Evolutionary conservation across 306 rosid genomes (phyloP).

Genomic region (Cicer chorassanicum): DNA sequence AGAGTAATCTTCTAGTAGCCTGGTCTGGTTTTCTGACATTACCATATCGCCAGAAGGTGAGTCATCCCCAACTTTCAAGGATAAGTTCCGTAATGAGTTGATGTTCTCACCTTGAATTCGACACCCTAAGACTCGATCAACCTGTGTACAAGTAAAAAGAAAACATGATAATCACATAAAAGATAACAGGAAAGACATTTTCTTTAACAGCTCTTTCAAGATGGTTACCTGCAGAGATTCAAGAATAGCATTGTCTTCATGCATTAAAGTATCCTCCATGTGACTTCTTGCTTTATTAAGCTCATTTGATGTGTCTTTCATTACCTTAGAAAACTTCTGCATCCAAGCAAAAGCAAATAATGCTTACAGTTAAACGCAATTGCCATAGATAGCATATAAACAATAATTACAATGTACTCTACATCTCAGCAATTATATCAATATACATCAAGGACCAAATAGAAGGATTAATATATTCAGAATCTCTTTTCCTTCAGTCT

Average conservation of each 20-base stretch:
- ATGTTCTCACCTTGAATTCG: conserved; percentile 64
- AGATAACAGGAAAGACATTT: conserved; percentile 38
- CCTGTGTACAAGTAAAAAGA: conserved; percentile 55
- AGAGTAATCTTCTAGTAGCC: conserved; percentile 57
- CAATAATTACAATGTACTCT: conserved; percentile 22
- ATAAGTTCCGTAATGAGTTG: conserved; percentile 51
- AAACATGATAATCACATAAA: conserved; percentile 40
- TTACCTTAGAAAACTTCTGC: conserved; percentile 67
- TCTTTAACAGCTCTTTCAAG: conserved; percentile 40
- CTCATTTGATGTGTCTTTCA: conserved; percentile 49
- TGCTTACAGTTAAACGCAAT: conserved; percentile 24
- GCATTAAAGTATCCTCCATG: conserved; percentile 47
- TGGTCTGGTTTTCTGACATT: conserved; percentile 59
- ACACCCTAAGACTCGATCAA: conserved; percentile 95
- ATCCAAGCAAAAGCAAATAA: conserved; percentile 45
- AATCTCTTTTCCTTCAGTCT: conserved; percentile 10
- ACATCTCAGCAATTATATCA: conserved; percentile 20
- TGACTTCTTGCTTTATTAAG: conserved; percentile 56
- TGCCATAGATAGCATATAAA: conserved; percentile 38
- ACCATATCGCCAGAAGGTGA: conserved; percentile 57
- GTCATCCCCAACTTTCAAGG: conserved; percentile 57
- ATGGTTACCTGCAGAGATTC: conserved; percentile 80
- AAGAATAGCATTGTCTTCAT: conserved; percentile 49
- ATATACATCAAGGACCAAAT: conserved; percentile 32
- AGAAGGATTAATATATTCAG: conserved; percentile 31